phyloP scores from a whole-genome alignment of 495 filamentous ascomycete genomes.

The Daldinia caldariorum region DNA sequence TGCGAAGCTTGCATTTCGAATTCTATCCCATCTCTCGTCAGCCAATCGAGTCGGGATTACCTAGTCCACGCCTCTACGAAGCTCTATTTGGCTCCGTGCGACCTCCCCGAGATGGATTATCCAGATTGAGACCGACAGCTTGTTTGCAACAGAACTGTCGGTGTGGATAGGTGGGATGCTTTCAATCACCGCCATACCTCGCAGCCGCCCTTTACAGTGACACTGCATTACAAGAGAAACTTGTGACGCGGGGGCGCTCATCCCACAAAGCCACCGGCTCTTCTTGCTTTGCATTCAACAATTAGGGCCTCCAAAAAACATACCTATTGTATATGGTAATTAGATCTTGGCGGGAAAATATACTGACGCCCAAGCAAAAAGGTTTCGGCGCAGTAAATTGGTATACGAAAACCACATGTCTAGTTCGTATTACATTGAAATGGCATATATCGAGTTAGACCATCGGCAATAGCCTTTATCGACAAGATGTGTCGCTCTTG shows the following conservation, averaged over 20 bases:
- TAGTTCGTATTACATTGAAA: not conserved
- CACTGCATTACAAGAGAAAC: slow-evolving; percentile 9
- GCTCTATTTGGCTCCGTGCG: slow-evolving; percentile 25
- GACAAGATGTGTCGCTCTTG: not conserved
- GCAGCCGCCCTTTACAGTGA: not conserved
- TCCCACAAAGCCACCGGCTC: slow-evolving; percentile 4
- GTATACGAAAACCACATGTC: not conserved
- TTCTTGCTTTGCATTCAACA: not conserved
- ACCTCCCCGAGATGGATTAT: slow-evolving; percentile 37
- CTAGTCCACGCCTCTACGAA: slow-evolving; percentile 13
- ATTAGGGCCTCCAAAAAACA: not conserved
- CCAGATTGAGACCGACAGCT: slow-evolving; percentile 21
- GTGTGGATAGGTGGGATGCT: slow-evolving; percentile 35
- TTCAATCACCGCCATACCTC: slow-evolving; percentile 21
- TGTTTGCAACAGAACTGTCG: slow-evolving; percentile 34
- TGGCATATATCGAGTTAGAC: not conserved
- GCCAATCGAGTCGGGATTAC: slow-evolving; percentile 27
- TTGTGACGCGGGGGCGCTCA: slow-evolving; percentile 2
- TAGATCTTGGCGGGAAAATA: slow-evolving; percentile 6
- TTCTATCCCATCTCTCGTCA: slow-evolving; percentile 6
- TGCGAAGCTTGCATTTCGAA: slow-evolving; percentile 9
- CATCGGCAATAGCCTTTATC: not conserved
- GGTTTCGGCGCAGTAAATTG: not conserved
- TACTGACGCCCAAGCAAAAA: slow-evolving; percentile 20
- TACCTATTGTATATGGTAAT: not conserved